Evolutionary conservation across 306 rosid species (phyloP), one percentile per base, ranked within the genome.

Genomic region (Cucurbita moschata): DNA sequence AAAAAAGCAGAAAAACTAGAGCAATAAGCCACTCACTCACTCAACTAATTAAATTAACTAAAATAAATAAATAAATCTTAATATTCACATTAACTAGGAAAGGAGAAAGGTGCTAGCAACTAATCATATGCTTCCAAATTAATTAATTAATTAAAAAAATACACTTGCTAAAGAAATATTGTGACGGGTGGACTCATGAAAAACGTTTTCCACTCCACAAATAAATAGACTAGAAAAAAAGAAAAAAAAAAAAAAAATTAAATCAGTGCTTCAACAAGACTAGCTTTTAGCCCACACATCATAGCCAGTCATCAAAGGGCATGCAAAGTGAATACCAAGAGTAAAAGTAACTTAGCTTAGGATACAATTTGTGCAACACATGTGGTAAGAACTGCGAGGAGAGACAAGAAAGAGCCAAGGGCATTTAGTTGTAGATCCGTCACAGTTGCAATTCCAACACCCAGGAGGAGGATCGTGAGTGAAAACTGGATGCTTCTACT

Each of bases 301-400:
- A 68, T 11, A 68, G 42, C 56, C 40, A 68, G 12, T 21, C 71
- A 68, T 46, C 71, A 68, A 68, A 68, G 50, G 39, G 56, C 73
- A 68, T 46, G 11, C 73, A 68, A 21, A 68, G 16, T 44, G 46
- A 66, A 66, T 39, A 66, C 39, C 42, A 11, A 68, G 40, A 19
- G 40, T 21, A 23, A 13, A 67, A 23, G 73, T 42, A 64, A 68
- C 73, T 68, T 50, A 65, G 71, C 71, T 47, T 23, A 90, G 96
- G 98, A 93, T 93, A 93, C 98, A 83, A 93, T 93, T 78, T 93
- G 98, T 77, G 98, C 97, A 82, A 93, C 86, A 0, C 97, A 93
- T 26, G 98, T 93, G 73, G 98, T 90, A 79, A 90, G 77, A 80
- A 93, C 83, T 7, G 98, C 98, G 37, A 93, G 94, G 3, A 90